These are phyloP conservation scores for Amanita pseudoporphyria DNA, from an alignment of 768 basidiomycete genomes.

Conservation along the genomic window DNA sequence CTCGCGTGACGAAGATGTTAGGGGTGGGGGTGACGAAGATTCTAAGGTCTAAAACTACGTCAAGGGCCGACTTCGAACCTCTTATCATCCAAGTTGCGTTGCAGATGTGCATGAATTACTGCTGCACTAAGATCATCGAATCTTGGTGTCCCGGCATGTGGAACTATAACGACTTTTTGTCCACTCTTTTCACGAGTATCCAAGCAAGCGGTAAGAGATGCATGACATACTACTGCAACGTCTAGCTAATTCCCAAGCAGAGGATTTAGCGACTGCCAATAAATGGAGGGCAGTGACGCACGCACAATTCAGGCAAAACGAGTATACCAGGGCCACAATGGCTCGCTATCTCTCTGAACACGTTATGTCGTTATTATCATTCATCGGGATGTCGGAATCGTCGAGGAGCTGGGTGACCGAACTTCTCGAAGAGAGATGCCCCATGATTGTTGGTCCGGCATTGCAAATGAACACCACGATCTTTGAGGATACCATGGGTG, in stretches of 20 bases:
- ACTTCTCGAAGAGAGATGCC: slow-evolving; percentile 6
- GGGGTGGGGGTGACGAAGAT: slow-evolving; percentile 22
- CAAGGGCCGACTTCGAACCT: slow-evolving; percentile 20
- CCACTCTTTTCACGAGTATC: slow-evolving; percentile 26
- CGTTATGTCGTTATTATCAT: neutral
- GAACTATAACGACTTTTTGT: slow-evolving; percentile 31
- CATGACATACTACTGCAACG: neutral
- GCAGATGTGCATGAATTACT: slow-evolving; percentile 30
- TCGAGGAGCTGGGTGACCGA: neutral
- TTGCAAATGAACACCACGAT: slow-evolving; percentile 7
- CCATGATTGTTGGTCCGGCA: slow-evolving; percentile 3
- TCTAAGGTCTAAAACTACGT: slow-evolving; percentile 17
- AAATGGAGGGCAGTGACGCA: slow-evolving; percentile 21
- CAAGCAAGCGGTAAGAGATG: slow-evolving; percentile 27
- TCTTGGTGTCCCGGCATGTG: slow-evolving; percentile 34
- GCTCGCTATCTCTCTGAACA: neutral
- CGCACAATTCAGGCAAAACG: slow-evolving; percentile 11
- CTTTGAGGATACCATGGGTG: neutral
- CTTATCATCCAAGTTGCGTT: slow-evolving; percentile 28
- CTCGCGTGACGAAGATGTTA: slow-evolving; percentile 22
- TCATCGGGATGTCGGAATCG: neutral
- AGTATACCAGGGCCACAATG: neutral
- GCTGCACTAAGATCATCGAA: slow-evolving; percentile 28
- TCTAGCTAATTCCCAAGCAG: slow-evolving; percentile 3
- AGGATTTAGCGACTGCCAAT: slow-evolving; percentile 13